These are phyloP conservation scores for Amylocystis lapponica DNA, from an alignment of 768 basidiomycete genomes.

Conservation along the genomic window DNA sequence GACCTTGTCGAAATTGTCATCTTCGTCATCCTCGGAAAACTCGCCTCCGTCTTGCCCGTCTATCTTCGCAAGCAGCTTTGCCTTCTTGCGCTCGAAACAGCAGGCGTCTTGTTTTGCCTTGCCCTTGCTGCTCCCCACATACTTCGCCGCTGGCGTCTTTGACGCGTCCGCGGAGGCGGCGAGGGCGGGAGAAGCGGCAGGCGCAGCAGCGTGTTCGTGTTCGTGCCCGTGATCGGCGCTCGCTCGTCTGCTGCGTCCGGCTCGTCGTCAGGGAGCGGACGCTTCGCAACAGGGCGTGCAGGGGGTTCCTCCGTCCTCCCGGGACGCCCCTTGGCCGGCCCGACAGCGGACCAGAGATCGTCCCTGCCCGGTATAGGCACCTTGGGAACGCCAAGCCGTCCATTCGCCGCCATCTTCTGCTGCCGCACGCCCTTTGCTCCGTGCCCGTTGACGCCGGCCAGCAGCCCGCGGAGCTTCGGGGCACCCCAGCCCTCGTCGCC, in stretches of 20 bases:
- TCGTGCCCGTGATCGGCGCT: neutral
- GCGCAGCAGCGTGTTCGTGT: slow-evolving; percentile 14
- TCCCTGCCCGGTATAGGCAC: slow-evolving; percentile 18
- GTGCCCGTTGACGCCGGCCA: no score
- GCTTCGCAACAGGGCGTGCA: slow-evolving; percentile 27
- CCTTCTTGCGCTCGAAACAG: slow-evolving; percentile 43
- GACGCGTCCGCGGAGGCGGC: slow-evolving; percentile 40
- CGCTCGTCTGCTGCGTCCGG: slow-evolving; percentile 12
- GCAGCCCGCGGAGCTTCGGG: no score
- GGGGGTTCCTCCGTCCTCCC: neutral
- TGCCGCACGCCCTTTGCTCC: no score
- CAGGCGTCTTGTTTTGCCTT: slow-evolving; percentile 36
- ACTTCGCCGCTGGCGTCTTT: slow-evolving; percentile 10
- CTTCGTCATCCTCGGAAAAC: slow-evolving; percentile 21
- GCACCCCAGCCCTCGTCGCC: slow-evolving; percentile 16
- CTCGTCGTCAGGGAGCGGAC: slow-evolving; percentile 33
- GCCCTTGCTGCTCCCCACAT: slow-evolving; percentile 27
- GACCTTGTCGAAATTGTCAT: slow-evolving; percentile 21
- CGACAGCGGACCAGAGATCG: slow-evolving; percentile 15
- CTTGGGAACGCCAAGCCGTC: slow-evolving; percentile 7
- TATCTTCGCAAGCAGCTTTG: slow-evolving; percentile 33
- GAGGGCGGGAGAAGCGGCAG: slow-evolving; percentile 56
- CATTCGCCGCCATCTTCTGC: slow-evolving; percentile 4
- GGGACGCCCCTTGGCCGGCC: slow-evolving; percentile 4
- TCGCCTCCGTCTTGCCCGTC: slow-evolving; percentile 24